Evolutionary conservation across 352 stramenopile species (phyloP), one percentile per base, ranked within the genome.

Genomic region (Phytopythium helicoides): DNA sequence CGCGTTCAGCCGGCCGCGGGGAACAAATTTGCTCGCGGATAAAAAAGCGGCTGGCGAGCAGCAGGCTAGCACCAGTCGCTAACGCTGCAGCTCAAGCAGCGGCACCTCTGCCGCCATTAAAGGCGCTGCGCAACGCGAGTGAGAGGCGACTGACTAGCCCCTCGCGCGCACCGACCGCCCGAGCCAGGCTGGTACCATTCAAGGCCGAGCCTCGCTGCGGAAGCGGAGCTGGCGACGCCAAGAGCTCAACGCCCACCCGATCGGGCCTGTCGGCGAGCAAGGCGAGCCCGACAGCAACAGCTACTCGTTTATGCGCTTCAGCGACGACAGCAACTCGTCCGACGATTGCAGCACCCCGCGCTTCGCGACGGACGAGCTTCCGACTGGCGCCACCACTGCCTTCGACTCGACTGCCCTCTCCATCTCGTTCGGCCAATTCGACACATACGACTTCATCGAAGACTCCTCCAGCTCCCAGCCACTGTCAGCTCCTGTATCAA

Each of bases 341-440:
- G 47, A 52, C 47, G 47, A 52, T n/a, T 21, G 11, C 33, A 54
- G 22, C 35, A 18, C 18, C 21, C 12, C 28, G 1, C 1, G 28
- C 3, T 40, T 33, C 12, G 26, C 18, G 18, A 31, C 16, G 26
- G 22, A 31, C 28, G 45, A 40, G 2, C 45, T 51, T 18, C 45
- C 45, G 45, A 51, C 28, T 4, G 45, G 45, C n/a, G 28, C n/a
- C 15, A 40, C 28, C 45, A 28, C 45, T 11, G 45, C 45, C 10
- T 51, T 51, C n/a, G 45, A 51, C 45, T 28, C 45, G 36, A 53
- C 64, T 21, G 66, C 67, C 38, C 56, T 71, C 35, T 75, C 66
- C 36, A 53, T 64, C 25, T 74, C 61, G 15, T 51, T 51, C 45
- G n/a, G 16, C 28, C 26, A 51, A 11, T 51, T 51, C 16, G 45